Conservation (phyloP, 2,329 filamentous ascomycete species). For the Rhynchosporium graminicola region DNA sequence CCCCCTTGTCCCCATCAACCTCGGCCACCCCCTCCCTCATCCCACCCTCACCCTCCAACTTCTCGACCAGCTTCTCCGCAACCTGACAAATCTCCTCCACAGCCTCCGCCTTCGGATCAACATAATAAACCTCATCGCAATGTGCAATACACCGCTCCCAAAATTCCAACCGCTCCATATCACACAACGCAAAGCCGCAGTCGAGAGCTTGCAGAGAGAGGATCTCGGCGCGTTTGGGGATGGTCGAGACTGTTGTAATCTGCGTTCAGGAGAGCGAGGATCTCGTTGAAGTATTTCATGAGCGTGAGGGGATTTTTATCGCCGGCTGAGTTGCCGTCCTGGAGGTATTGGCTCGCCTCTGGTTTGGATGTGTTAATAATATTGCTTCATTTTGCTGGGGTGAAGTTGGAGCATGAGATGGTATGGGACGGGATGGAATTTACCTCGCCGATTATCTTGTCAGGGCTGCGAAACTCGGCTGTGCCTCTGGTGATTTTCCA, state of each 20-base stretch:
- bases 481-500: too few species aligned
- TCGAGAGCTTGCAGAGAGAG: neutral
- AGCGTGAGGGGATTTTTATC: neutral
- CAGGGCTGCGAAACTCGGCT: too few species aligned
- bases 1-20: too few species aligned
- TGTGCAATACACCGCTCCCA: neutral
- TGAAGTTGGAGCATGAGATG: too few species aligned
- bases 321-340: neutral
- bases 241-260: neutral
- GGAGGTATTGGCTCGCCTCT: too few species aligned
- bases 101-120: neutral
- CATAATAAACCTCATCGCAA: neutral
- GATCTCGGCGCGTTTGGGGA: neutral
- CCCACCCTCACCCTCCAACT: too few species aligned
- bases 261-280: too few species aligned
- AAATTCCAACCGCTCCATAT: neutral
- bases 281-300: too few species aligned
- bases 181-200: neutral
- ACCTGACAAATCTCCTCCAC: neutral
- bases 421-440: too few species aligned
- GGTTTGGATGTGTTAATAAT: too few species aligned
- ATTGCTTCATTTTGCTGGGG: too few species aligned
- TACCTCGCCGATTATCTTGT: too few species aligned
- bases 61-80: neutral
- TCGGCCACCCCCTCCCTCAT: neutral